Percentiles rank a stretch among this genome's conserved stretches.
Evolutionary conservation across 192 early-diverging fungal species (phyloP).

Genomic region (Coemansia sp.): DNA sequence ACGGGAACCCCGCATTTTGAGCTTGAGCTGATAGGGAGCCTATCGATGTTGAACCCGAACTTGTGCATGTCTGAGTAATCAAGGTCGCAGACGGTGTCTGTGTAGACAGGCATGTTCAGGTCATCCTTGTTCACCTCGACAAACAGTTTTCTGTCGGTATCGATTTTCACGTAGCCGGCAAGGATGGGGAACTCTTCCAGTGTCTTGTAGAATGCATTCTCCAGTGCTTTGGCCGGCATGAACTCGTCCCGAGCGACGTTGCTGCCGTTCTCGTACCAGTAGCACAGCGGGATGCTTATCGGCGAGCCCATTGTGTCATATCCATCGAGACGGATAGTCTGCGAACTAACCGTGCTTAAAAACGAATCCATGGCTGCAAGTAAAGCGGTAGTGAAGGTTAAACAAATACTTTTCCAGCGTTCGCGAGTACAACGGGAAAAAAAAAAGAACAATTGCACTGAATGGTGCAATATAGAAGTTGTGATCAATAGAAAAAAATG

Average conservation of each 20-base stretch:
- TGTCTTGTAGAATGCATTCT: conserved; percentile 14
- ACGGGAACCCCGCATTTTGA: background rate
- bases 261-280: conserved; percentile 14
- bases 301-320: conserved; percentile 7
- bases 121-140: conserved; percentile 12
- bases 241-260: background rate
- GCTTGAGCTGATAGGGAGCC: background rate
- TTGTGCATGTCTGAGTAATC: conserved; percentile 5
- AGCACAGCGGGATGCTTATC: conserved; percentile 8
- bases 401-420: background rate
- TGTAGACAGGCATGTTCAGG: conserved; percentile 31
- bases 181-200: conserved; percentile 26
- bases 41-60: conserved; percentile 1
- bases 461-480: too few relatives aligned
- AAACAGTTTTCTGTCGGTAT: background rate
- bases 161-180: conserved; percentile 8
- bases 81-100: conserved; percentile 8
- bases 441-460: too few relatives aligned
- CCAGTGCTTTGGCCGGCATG: conserved; percentile 17
- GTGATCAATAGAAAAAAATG: too few relatives aligned
- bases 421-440: too few relatives aligned
- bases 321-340: conserved; percentile 4
- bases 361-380: conserved; percentile 5
- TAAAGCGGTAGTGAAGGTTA: background rate
- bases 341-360: background rate